Evolutionary conservation across 1,284 basidiomycete species (phyloP).

Genomic region (Ustilago trichophora): DNA sequence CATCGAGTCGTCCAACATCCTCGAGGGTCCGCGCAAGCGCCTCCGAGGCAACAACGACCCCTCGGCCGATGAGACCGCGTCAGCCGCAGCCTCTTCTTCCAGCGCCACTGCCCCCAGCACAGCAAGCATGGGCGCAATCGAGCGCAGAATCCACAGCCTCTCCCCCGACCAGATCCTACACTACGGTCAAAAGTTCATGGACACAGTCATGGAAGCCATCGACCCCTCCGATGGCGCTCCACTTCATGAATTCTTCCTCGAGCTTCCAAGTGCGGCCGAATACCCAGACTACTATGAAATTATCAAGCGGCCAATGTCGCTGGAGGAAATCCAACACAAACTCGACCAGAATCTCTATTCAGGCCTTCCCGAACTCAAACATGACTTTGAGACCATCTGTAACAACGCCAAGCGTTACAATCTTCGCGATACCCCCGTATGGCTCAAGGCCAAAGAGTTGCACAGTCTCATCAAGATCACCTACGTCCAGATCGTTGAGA

Average conservation of each 20-base stretch:
- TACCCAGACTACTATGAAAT: conserved; percentile 93
- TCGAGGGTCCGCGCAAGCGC: conserved; percentile 54
- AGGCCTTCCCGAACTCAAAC: conserved; percentile 76
- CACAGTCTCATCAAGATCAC: conserved; percentile 62
- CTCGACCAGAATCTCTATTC: conserved; percentile 76
- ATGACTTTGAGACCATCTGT: conserved; percentile 86
- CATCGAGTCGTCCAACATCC: conserved; percentile 42
- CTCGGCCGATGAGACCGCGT: conserved; percentile 14
- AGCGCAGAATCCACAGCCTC: conserved; percentile 36
- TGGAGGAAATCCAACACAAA: conserved; percentile 79
- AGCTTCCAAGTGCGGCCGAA: conserved; percentile 77
- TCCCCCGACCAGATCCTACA: conserved; percentile 24
- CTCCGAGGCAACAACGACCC: conserved; percentile 27
- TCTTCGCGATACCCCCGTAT: conserved; percentile 83
- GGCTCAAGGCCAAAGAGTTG: conserved; percentile 79
- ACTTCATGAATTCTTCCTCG: conserved; percentile 78
- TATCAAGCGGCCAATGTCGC: conserved; percentile 83
- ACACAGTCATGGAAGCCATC: conserved; percentile 34
- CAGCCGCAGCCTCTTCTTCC: neutral
- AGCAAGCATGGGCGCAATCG: conserved; percentile 32
- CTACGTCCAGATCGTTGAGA: conserved; percentile 50
- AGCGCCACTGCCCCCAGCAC: conserved; percentile 5
- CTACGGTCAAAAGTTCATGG: conserved; percentile 39
- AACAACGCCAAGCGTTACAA: conserved; percentile 91
- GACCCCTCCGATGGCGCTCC: conserved; percentile 58